Conservation (phyloP, 164 flowering plant species). For the Annona cherimola region DNA sequence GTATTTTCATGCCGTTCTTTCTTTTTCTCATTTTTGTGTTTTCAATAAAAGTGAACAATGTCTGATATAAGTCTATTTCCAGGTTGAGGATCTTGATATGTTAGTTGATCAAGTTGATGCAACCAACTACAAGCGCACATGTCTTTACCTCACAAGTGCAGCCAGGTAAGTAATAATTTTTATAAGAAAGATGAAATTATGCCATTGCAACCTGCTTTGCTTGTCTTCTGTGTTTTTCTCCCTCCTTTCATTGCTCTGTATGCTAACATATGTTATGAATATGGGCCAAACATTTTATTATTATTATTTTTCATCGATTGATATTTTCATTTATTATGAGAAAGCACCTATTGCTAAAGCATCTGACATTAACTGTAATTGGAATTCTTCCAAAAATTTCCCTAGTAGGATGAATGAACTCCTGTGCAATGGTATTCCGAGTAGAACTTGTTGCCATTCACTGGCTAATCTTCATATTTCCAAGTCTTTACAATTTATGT, state of each 20-base stretch:
- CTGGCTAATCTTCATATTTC: not conserved
- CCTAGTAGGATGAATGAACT: not conserved
- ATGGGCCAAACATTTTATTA: no score
- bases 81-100: conserved; percentile 96
- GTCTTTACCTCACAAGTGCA: conserved; percentile 76
- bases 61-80: conserved; percentile 2
- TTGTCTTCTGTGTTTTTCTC: not conserved
- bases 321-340: not conserved
- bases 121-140: conserved; percentile 81
- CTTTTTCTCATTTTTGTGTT: not conserved
- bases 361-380: not conserved
- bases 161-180: conserved; percentile 51
- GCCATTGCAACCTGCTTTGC: not conserved
- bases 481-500: not conserved
- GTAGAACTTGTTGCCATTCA: not conserved
- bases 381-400: not conserved
- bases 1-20: conserved; percentile 26
- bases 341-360: not conserved
- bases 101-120: conserved; percentile 72
- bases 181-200: not conserved
- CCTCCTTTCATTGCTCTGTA: not conserved
- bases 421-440: not conserved
- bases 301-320: no score
- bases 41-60: not conserved
- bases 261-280: no score